Conservation (phyloP, 2,329 filamentous ascomycete genomes). For the Ambrosiella xylebori region DNA sequence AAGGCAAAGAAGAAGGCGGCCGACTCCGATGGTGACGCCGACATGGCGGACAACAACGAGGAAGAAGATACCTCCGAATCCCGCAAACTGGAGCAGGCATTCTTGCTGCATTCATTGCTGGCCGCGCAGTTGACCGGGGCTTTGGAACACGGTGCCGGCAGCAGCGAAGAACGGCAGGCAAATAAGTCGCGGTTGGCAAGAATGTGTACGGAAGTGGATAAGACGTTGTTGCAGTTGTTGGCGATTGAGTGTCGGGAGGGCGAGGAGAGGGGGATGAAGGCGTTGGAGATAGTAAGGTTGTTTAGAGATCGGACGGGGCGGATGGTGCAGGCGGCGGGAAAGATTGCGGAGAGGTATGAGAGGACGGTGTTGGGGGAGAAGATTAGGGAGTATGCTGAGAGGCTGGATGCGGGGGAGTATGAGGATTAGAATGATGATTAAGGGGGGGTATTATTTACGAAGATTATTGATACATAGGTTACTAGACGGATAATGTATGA, state of each 20-base stretch:
- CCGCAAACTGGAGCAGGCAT: constrained; percentile 59
- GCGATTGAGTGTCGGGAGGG: constrained; percentile 81
- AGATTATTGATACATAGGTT: not conserved
- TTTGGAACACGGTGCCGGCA: constrained; percentile 43
- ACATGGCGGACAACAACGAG: constrained; percentile 19
- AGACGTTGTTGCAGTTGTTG: constrained; percentile 73
- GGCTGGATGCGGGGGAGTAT: not conserved
- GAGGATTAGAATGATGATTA: constrained; percentile 2
- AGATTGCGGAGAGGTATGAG: constrained; percentile 76
- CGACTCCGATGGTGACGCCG: constrained; percentile 22
- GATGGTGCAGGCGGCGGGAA: constrained; percentile 81
- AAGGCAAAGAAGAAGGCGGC: constrained; percentile 15
- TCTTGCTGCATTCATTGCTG: constrained; percentile 56
- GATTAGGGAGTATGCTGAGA: constrained; percentile 40
- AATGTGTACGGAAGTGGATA: constrained; percentile 74
- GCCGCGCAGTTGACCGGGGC: constrained; percentile 61
- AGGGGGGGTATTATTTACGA: not conserved
- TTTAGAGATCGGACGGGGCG: constrained; percentile 71
- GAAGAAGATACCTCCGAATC: constrained; percentile 28
- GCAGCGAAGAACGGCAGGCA: constrained; percentile 21
- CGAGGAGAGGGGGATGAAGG: constrained; percentile 87
- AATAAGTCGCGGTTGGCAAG: constrained; percentile 52
- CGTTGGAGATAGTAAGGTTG: constrained; percentile 72
- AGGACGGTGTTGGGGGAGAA: constrained; percentile 68
- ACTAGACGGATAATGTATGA: too few relatives aligned